phyloP scores from a whole-genome alignment of 129 eudicot species.

The Kitagawia praeruptora region DNA sequence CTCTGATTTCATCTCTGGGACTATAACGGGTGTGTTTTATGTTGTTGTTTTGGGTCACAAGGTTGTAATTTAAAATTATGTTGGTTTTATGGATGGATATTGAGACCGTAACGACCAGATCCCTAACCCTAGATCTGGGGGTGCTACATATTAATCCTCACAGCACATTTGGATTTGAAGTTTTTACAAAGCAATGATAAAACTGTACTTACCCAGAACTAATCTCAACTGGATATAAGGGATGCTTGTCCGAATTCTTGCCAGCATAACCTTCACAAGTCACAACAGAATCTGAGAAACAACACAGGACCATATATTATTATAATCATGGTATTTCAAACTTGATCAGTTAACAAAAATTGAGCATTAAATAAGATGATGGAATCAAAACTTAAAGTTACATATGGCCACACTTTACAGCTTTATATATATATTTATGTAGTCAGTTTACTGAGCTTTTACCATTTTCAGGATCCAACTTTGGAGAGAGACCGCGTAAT shows the following conservation, averaged over 20 bases:
- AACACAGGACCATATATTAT: not conserved
- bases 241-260: conserved; percentile 32
- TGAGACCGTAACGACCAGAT: too few species aligned
- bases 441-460: conserved; percentile 5
- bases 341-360: not conserved
- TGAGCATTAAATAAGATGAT: not conserved
- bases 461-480: conserved; percentile 37
- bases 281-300: conserved; percentile 26
- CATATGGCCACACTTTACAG: not conserved
- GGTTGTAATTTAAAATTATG: too few species aligned
- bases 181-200: not conserved
- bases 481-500: conserved; percentile 48
- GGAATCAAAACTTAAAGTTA: not conserved
- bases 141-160: not conserved
- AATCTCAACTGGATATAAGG: conserved; percentile 39
- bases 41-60: too few species aligned
- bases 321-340: not conserved
- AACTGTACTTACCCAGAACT: conserved; percentile 43
- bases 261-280: conserved; percentile 13
- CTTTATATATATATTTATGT: not conserved
- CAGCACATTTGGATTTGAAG: not conserved
- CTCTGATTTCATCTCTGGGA: too few species aligned
- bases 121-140: too few species aligned
- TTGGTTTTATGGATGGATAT: too few species aligned
- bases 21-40: too few species aligned